These are phyloP conservation scores for Xylaria sp. DNA, from an alignment of 2,329 filamentous ascomycete genomes.

Conservation along the genomic window DNA sequence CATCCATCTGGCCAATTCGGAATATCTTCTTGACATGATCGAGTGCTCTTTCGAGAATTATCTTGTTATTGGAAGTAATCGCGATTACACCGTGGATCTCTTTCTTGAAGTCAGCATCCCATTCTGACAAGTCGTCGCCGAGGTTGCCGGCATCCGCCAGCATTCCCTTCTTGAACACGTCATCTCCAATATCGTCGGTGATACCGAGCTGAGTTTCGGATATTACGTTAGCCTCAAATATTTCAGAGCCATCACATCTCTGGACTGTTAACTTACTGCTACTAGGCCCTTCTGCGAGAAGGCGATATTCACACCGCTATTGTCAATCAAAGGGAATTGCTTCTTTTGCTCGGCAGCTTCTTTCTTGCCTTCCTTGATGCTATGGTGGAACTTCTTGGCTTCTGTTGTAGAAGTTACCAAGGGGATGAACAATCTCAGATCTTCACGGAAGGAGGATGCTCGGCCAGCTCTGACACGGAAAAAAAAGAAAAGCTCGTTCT, in stretches of 20 bases:
- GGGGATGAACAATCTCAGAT: constrained; percentile 33
- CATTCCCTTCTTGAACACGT: constrained; percentile 52
- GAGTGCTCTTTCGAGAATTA: constrained; percentile 46
- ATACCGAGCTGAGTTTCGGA: constrained; percentile 43
- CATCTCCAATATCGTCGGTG: constrained; percentile 48
- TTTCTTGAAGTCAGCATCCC: constrained; percentile 49
- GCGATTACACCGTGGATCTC: constrained; percentile 53
- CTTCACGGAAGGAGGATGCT: constrained; percentile 23
- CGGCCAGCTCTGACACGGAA: constrained; percentile 32
- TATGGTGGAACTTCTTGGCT: constrained; percentile 35
- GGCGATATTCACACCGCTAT: constrained; percentile 42
- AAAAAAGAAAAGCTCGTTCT: constrained; percentile 35
- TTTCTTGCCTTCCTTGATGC: constrained; percentile 28
- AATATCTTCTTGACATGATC: constrained; percentile 49
- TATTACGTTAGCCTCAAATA: constrained; percentile 11
- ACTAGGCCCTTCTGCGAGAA: constrained; percentile 45
- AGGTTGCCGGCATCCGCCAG: constrained; percentile 47
- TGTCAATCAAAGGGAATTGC: constrained; percentile 28
- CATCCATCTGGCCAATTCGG: constrained; percentile 28
- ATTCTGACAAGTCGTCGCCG: constrained; percentile 46
- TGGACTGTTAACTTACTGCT: constrained; percentile 32
- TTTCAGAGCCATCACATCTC: not conserved
- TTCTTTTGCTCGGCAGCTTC: constrained; percentile 29
- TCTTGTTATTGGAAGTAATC: constrained; percentile 48
- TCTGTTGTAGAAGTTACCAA: constrained; percentile 31